phyloP scores from a whole-genome alignment of 2,329 filamentous ascomycete genomes.

The Aspergillus awamori region DNA sequence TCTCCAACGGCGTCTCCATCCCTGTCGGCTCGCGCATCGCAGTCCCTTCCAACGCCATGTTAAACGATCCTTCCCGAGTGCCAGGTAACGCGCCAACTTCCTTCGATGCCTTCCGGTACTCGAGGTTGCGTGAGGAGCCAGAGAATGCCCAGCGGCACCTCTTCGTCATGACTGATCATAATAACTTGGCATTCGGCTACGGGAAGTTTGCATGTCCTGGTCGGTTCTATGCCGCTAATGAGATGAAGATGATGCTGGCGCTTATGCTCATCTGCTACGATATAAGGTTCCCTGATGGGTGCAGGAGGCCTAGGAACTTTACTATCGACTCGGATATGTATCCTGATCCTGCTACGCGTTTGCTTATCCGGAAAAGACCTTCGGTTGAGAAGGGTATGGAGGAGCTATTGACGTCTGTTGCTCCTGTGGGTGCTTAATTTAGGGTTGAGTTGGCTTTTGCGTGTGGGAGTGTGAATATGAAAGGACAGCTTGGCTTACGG shows the following conservation, averaged over 20 bases:
- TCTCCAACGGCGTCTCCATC: slow-evolving; percentile 26
- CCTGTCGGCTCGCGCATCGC: slow-evolving; percentile 20
- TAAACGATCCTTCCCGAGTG: slow-evolving; percentile 21
- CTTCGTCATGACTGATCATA: slow-evolving; percentile 22
- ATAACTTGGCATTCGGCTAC: slow-evolving; percentile 33
- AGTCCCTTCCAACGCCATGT: slow-evolving; percentile 22
- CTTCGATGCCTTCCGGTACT: slow-evolving; percentile 31
- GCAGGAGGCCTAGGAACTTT: not conserved
- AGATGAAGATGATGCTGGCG: slow-evolving; percentile 33
- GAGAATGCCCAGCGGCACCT: slow-evolving; percentile 20
- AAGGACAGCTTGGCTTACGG: too few relatives aligned
- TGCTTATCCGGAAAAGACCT: not conserved
- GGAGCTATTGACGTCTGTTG: too few relatives aligned
- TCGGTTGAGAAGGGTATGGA: not conserved
- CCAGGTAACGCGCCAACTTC: slow-evolving; percentile 9
- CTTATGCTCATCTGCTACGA: slow-evolving; percentile 7
- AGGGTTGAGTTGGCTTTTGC: too few relatives aligned
- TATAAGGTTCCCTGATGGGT: not conserved
- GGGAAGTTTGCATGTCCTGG: slow-evolving; percentile 39
- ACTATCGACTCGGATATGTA: not conserved
- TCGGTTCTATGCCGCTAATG: slow-evolving; percentile 34
- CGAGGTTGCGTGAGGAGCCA: slow-evolving; percentile 17
- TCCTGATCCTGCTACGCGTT: not conserved
- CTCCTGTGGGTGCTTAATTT: too few relatives aligned
- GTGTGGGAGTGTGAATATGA: too few relatives aligned